Evolutionary conservation across 139 green algal species (phyloP).

Genomic region (Edaphochlamys debaryana): DNA sequence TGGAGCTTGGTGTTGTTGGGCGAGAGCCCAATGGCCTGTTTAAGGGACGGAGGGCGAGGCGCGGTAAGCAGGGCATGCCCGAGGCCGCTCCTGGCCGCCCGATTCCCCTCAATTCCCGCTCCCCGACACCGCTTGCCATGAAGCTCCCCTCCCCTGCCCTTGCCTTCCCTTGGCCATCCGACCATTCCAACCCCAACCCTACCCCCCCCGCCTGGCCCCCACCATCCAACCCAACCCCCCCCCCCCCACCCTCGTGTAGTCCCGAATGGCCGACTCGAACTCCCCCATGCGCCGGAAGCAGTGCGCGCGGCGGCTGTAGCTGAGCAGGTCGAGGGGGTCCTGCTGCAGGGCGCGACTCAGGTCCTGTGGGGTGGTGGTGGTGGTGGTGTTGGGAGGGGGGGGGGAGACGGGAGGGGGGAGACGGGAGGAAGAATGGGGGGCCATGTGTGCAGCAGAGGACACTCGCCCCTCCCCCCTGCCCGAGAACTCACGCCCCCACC

Average conservation of each 20-base stretch:
- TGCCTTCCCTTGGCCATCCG: too few species aligned
- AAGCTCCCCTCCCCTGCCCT: too few species aligned
- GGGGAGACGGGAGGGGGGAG: background rate
- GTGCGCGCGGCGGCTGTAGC: conserved; percentile 39
- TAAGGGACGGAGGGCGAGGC: too few species aligned
- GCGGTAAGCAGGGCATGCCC: background rate
- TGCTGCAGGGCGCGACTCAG: conserved; percentile 44
- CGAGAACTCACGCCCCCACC: background rate
- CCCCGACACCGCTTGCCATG: too few species aligned
- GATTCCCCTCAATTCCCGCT: too few species aligned
- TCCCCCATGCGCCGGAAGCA: conserved; percentile 71
- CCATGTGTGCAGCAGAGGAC: background rate
- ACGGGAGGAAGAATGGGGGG: background rate
- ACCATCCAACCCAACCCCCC: too few species aligned
- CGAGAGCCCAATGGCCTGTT: conserved; percentile 11
- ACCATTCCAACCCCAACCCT: too few species aligned
- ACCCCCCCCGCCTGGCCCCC: background rate
- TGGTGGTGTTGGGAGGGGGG: too few species aligned
- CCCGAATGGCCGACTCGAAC: conserved; percentile 69
- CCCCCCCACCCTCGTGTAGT: conserved; percentile 67
- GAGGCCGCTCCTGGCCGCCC: too few species aligned
- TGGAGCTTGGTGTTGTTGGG: conserved; percentile 21
- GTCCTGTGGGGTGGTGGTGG: conserved; percentile 22
- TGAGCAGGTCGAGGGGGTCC: conserved; percentile 37
- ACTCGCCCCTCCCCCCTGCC: too few species aligned